Conservation (phyloP, 2,329 filamentous ascomycete species). For the Aspergillus unguis region DNA sequence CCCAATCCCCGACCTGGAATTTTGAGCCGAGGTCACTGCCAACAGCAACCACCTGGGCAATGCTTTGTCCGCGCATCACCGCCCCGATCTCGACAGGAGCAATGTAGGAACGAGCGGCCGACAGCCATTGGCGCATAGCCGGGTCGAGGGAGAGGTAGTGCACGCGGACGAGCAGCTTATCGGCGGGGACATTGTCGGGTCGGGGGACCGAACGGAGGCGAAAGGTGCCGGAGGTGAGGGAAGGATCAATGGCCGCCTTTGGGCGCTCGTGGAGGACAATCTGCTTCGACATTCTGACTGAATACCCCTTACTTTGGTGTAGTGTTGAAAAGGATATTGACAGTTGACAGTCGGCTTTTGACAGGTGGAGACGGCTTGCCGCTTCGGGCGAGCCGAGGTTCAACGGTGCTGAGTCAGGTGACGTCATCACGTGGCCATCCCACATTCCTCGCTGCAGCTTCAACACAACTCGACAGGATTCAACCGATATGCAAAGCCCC, state of each 20-base stretch:
- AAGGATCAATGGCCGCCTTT: conserved; percentile 35
- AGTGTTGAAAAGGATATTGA: background rate
- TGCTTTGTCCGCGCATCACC: conserved; percentile 63
- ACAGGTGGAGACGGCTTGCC: too few relatives aligned
- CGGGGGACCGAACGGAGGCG: conserved; percentile 28
- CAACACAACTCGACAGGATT: too few relatives aligned
- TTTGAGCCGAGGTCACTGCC: conserved; percentile 46
- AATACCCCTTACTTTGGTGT: background rate
- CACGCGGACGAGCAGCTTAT: conserved; percentile 58
- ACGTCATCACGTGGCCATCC: background rate
- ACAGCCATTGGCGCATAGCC: conserved; percentile 73
- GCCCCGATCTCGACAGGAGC: conserved; percentile 66
- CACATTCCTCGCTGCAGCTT: too few relatives aligned
- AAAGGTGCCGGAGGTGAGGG: conserved; percentile 35
- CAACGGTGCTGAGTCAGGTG: background rate
- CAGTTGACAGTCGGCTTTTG: too few relatives aligned
- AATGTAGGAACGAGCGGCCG: conserved; percentile 58
- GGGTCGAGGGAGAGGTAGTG: conserved; percentile 70
- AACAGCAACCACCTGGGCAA: conserved; percentile 57
- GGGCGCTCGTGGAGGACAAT: conserved; percentile 36
- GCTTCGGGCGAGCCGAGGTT: background rate
- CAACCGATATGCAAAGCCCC: background rate
- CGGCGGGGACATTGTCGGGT: conserved; percentile 38
- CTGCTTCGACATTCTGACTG: conserved; percentile 24
- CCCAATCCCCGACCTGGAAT: conserved; percentile 43